A percentile compares a stretch with the other conserved stretches of the same genome.
Conservation (phyloP, 257 asterid species). For the Fraxinus excelsior region DNA sequence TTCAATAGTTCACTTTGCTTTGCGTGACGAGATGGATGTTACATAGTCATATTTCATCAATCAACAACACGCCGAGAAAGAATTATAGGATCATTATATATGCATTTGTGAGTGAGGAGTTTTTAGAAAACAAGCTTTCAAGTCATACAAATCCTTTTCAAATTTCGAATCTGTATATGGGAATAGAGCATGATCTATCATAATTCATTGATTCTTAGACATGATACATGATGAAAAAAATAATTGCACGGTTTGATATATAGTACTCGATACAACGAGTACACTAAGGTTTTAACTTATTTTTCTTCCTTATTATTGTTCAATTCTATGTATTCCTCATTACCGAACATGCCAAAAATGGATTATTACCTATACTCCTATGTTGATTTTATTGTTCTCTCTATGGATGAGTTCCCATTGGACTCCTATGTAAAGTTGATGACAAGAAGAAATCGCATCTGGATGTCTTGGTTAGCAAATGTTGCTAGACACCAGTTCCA, state of each 20-base stretch:
- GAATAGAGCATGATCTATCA: neutral
- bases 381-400: neutral
- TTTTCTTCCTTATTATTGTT: neutral
- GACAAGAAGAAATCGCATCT: neutral
- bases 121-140: no score
- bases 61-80: neutral
- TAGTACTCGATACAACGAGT: neutral
- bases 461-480: neutral
- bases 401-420: neutral
- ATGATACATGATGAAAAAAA: no score
- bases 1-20: neutral
- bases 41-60: neutral
- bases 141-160: neutral
- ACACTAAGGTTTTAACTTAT: no score
- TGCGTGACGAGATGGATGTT: neutral
- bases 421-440: neutral
- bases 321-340: neutral
- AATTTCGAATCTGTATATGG: neutral
- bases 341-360: neutral
- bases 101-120: no score
- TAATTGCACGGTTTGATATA: neutral
- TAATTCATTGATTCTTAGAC: neutral
- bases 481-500: constrained; percentile 54
- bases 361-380: neutral
- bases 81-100: no score